These are phyloP conservation scores for Ustilago cynodontis DNA, from an alignment of 1,284 basidiomycete species.

Conservation along the genomic window DNA sequence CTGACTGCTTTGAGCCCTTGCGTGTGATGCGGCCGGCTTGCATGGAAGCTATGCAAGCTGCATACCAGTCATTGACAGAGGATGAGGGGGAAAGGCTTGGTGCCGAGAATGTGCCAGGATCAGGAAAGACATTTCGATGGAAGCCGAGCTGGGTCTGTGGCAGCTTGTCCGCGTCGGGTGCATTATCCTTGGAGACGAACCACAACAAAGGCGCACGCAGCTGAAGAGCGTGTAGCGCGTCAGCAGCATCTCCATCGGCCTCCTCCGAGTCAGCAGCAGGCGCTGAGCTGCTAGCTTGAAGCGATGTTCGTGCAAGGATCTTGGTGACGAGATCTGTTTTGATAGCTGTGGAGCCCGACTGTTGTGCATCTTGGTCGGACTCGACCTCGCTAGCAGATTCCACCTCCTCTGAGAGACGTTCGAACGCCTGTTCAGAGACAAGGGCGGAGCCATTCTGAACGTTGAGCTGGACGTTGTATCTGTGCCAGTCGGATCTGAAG, in stretches of 20 bases:
- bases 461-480: constrained; percentile 87
- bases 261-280: constrained; percentile 18
- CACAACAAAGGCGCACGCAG: constrained; percentile 78
- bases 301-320: constrained; percentile 50
- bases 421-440: constrained; percentile 45
- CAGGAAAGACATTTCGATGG: constrained; percentile 81
- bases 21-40: constrained; percentile 51
- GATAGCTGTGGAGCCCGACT: constrained; percentile 16
- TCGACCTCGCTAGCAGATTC: constrained; percentile 49
- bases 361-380: constrained; percentile 32
- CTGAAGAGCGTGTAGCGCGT: constrained; percentile 73
- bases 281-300: constrained; percentile 7
- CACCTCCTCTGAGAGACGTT: constrained; percentile 51
- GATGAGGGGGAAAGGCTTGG: constrained; percentile 18
- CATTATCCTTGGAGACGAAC: constrained; percentile 81
- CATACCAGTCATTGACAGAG: constrained; percentile 34
- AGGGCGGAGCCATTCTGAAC: constrained; percentile 30
- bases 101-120: constrained; percentile 63
- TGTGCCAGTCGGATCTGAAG: constrained; percentile 96
- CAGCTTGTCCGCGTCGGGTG: constrained; percentile 64
- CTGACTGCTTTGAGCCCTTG: constrained; percentile 43
- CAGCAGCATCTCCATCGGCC: constrained; percentile 69
- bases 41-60: constrained; percentile 73
- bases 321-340: constrained; percentile 54
- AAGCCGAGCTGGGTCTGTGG: constrained; percentile 86